These are phyloP conservation scores for Monilinia vaccinii-corymbosi DNA, from an alignment of 2,329 filamentous ascomycete genomes.

Conservation along the genomic window DNA sequence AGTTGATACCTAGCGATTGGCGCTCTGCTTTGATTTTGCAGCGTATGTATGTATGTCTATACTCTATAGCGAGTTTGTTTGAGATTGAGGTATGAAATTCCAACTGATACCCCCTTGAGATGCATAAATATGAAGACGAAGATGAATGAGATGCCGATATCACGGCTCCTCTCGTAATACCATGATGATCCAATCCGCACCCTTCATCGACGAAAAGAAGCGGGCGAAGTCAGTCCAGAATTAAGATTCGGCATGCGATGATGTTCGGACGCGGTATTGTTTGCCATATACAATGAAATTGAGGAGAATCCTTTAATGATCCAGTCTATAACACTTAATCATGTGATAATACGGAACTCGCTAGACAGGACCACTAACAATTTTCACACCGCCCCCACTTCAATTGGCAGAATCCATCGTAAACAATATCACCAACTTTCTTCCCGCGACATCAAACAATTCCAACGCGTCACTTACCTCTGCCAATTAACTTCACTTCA, in stretches of 20 bases:
- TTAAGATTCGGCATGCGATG: no score
- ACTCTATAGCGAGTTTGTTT: not conserved
- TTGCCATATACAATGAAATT: no score
- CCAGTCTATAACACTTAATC: no score
- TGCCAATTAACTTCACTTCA: not conserved
- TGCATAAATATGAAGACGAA: no score
- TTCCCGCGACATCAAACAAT: not conserved
- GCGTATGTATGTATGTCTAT: not conserved
- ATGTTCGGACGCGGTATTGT: no score
- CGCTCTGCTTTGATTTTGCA: not conserved
- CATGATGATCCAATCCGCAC: no score
- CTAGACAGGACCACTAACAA: not conserved
- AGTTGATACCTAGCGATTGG: slow-evolving; percentile 4
- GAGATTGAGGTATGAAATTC: not conserved
- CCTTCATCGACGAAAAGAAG: no score
- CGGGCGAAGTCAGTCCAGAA: no score
- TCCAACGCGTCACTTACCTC: not conserved
- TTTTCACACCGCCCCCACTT: not conserved
- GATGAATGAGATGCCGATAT: no score
- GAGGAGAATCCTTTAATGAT: no score
- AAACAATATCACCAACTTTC: not conserved
- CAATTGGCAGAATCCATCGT: not conserved
- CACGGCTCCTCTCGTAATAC: no score
- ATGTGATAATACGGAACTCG: no score
- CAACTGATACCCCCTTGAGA: not conserved